phyloP scores from a whole-genome alignment of 129 eudicot species.

The Flaveria bidentis region DNA sequence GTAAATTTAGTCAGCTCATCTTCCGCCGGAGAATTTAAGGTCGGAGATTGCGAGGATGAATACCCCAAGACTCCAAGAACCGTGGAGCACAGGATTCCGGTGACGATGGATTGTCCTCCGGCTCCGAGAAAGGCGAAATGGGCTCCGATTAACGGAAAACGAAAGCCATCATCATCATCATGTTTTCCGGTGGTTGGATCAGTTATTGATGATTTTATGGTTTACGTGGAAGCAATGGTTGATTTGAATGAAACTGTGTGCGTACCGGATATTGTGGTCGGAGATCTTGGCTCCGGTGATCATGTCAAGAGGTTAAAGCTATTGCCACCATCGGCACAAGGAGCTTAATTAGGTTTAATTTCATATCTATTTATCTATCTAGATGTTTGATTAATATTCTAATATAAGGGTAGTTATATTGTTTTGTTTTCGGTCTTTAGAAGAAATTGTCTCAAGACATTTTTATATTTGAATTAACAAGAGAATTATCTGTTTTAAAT shows the following conservation, averaged over 20 bases:
- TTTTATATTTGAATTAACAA: neutral
- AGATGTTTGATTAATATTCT: neutral
- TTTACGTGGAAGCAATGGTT: conserved; percentile 32
- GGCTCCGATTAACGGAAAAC: conserved; percentile 16
- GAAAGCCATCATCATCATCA: conserved; percentile 5
- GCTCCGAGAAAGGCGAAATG: conserved; percentile 32
- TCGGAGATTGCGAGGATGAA: conserved; percentile 2
- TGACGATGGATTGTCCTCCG: conserved; percentile 27
- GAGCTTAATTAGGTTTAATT: conserved; percentile 30
- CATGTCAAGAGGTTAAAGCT: conserved; percentile 32
- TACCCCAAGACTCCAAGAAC: conserved; percentile 37
- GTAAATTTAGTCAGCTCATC: too few species aligned
- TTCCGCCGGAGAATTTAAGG: too few species aligned
- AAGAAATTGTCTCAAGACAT: neutral
- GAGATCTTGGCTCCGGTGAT: conserved; percentile 32
- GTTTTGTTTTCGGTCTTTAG: neutral
- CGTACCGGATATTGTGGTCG: conserved; percentile 33
- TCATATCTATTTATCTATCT: conserved; percentile 3
- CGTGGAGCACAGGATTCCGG: conserved; percentile 29
- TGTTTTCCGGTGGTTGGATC: conserved; percentile 10
- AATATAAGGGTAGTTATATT: neutral
- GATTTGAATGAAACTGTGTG: conserved; percentile 33
- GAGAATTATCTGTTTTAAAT: neutral
- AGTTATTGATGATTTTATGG: conserved; percentile 18
- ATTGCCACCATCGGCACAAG: conserved; percentile 25